phyloP scores from a whole-genome alignment of 768 basidiomycete species.

The Auriscalpium orientale region DNA sequence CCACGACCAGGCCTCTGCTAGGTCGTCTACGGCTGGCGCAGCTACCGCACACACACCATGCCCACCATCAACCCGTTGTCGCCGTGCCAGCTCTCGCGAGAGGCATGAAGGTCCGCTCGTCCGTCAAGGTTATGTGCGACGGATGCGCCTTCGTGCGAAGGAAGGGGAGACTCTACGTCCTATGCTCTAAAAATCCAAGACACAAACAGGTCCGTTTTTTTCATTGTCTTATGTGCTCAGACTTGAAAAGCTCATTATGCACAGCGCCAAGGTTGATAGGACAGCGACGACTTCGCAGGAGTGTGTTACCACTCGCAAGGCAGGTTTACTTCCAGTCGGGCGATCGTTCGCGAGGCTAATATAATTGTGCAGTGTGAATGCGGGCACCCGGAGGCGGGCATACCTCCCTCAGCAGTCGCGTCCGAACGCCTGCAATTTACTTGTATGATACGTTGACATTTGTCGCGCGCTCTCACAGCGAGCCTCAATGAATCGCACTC shows the following conservation, averaged over 20 bases:
- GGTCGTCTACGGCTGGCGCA: slow-evolving; percentile 36
- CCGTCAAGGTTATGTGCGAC: slow-evolving; percentile 92
- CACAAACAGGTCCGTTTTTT: slow-evolving; percentile 78
- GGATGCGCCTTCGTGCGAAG: slow-evolving; percentile 84
- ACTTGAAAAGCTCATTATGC: slow-evolving; percentile 11
- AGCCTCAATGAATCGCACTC: no score
- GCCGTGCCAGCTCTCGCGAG: slow-evolving; percentile 32
- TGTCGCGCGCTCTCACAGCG: no score
- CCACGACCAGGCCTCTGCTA: slow-evolving; percentile 55
- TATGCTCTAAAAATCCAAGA: slow-evolving; percentile 91
- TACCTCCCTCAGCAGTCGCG: no score
- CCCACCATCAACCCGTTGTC: slow-evolving; percentile 23
- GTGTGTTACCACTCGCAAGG: no score
- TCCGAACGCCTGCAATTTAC: no score
- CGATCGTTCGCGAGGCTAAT: no score
- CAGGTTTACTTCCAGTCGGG: no score
- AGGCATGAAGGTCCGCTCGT: slow-evolving; percentile 95
- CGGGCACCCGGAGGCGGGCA: no score
- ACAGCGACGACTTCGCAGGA: not conserved
- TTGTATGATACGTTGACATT: no score
- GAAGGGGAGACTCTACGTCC: slow-evolving; percentile 87
- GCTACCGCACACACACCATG: slow-evolving; percentile 19
- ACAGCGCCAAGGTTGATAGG: slow-evolving; percentile 59
- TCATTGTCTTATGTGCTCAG: not conserved
- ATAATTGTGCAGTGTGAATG: no score